These are phyloP conservation scores for Rhexocercosporidium sp. DNA, from an alignment of 2,329 filamentous ascomycete genomes.

Conservation along the genomic window DNA sequence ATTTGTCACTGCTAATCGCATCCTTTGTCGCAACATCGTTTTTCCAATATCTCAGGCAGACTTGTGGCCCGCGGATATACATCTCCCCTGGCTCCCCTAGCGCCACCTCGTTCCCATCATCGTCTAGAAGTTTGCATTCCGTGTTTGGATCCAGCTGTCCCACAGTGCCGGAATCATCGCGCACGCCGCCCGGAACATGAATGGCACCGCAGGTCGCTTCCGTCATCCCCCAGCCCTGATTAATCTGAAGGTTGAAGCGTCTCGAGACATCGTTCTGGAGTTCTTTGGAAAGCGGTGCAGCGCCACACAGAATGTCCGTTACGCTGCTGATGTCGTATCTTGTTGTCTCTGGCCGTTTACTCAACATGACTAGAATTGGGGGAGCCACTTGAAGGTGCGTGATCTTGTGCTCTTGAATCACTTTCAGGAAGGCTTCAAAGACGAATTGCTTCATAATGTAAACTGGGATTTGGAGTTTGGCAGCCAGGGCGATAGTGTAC, in stretches of 20 bases:
- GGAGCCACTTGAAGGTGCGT: constrained; percentile 60
- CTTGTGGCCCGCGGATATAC: no score
- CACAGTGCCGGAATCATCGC: no score
- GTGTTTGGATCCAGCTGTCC: no score
- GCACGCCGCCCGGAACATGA: no score
- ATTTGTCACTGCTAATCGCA: no score
- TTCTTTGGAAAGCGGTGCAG: constrained; percentile 54
- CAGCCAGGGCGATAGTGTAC: constrained; percentile 54
- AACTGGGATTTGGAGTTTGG: constrained; percentile 51
- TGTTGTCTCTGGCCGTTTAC: constrained; percentile 57
- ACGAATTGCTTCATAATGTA: constrained; percentile 63
- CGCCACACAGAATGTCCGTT: constrained; percentile 54
- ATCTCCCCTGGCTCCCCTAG: no score
- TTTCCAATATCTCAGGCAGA: no score
- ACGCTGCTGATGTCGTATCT: constrained; percentile 59
- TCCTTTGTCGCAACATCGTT: no score
- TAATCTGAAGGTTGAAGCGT: constrained; percentile 47
- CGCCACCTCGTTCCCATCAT: no score
- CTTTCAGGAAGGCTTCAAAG: constrained; percentile 57
- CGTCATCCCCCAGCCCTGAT: constrained; percentile 67
- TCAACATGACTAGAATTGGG: constrained; percentile 62
- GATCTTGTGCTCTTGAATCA: constrained; percentile 56
- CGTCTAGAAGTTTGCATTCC: no score
- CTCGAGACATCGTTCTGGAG: constrained; percentile 46
- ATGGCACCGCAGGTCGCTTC: constrained; percentile 56